phyloP scores from a whole-genome alignment of 805 yeast species.

The Blastobotrys peoriensis region DNA sequence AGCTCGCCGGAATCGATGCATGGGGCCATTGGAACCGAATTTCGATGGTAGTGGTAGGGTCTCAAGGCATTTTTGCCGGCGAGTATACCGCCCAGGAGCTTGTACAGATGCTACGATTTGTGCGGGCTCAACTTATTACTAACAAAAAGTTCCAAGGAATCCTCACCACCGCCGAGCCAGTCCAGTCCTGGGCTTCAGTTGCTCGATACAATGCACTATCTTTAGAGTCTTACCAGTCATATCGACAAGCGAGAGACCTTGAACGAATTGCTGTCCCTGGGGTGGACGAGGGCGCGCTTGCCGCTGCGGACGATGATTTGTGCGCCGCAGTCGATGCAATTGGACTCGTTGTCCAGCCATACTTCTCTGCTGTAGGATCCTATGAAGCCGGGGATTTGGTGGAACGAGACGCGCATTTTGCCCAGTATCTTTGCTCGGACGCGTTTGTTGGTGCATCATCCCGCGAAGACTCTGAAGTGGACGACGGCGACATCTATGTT shows the following conservation, averaged over 20 bases:
- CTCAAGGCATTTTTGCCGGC: slow-evolving; percentile 18
- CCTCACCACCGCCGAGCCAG: slow-evolving; percentile 79
- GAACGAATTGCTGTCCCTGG: background rate
- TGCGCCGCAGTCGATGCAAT: slow-evolving; percentile 75
- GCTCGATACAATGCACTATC: slow-evolving; percentile 18
- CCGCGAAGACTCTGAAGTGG: slow-evolving; percentile 1
- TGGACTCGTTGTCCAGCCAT: slow-evolving; percentile 70
- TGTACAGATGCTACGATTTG: slow-evolving; percentile 17
- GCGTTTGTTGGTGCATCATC: slow-evolving; percentile 19
- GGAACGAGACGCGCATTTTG: slow-evolving; percentile 49
- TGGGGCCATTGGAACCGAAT: slow-evolving; percentile 18
- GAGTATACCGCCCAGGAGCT: slow-evolving; percentile 16
- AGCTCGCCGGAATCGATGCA: slow-evolving; percentile 12
- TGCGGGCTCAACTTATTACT: slow-evolving; percentile 7
- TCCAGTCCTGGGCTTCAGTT: slow-evolving; percentile 45
- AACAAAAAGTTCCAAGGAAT: slow-evolving; percentile 35
- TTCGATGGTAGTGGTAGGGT: slow-evolving; percentile 20
- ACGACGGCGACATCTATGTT: background rate
- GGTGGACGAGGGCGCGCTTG: background rate
- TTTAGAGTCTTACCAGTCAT: slow-evolving; percentile 11
- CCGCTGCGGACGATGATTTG: slow-evolving; percentile 42
- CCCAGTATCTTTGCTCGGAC: slow-evolving; percentile 46
- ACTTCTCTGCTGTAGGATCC: slow-evolving; percentile 51
- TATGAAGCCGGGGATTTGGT: slow-evolving; percentile 59
- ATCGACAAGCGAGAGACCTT: background rate